phyloP scores from a whole-genome alignment of 2,329 filamentous ascomycete species.

The Beauveria pseudobassiana region DNA sequence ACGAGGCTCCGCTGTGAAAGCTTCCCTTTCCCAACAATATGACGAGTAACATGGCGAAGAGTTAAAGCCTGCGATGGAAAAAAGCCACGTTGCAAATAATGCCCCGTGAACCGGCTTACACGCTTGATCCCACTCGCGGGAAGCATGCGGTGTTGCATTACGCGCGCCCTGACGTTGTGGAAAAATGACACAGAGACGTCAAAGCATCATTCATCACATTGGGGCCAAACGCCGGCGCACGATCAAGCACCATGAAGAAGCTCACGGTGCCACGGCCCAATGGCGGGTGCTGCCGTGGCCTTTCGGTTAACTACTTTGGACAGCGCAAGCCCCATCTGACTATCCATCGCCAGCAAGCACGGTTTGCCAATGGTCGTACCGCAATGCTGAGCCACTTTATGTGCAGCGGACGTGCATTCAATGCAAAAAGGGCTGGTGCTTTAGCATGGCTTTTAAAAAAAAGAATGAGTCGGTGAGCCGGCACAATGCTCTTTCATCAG shows the following conservation, averaged over 20 bases:
- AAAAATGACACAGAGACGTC: not conserved
- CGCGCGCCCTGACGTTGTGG: not conserved
- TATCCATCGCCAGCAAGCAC: not conserved
- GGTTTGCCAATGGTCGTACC: not conserved
- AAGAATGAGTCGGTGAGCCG: not conserved
- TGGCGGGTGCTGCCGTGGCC: too few relatives aligned
- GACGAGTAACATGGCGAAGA: not conserved
- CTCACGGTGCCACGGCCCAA: not conserved
- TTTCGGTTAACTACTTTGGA: not conserved
- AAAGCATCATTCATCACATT: not conserved
- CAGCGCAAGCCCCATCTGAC: not conserved
- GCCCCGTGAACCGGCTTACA: too few relatives aligned
- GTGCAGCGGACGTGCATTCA: slow-evolving; percentile 6
- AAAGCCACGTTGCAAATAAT: not conserved
- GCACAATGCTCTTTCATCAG: not conserved
- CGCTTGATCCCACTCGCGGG: not conserved
- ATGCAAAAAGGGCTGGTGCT: not conserved
- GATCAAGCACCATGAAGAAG: not conserved
- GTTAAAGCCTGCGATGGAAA: too few relatives aligned
- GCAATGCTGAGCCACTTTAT: not conserved
- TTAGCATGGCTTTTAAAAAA: too few relatives aligned
- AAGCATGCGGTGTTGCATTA: not conserved
- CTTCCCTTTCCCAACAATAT: not conserved
- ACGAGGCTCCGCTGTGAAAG: not conserved
- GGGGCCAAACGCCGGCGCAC: too few relatives aligned